These are phyloP conservation scores for Backusella sp. DNA, from an alignment of 192 early-diverging fungal genomes.

Conservation along the genomic window DNA sequence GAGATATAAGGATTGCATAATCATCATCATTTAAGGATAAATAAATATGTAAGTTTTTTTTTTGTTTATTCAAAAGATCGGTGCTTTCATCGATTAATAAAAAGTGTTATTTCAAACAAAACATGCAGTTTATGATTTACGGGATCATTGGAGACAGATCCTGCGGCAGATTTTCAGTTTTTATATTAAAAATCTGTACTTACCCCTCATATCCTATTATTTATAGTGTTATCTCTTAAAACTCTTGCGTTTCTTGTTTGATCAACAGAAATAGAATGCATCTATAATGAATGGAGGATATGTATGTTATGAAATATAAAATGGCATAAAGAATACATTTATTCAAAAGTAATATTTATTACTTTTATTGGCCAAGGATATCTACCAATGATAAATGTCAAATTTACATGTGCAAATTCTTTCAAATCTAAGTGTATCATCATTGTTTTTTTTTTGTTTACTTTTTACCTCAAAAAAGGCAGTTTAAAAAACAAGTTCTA, in stretches of 20 bases:
- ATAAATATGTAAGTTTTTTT: background rate
- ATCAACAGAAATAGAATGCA: background rate
- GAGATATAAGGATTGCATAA: background rate
- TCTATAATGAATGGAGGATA: background rate
- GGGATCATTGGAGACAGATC: background rate
- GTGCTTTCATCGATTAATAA: background rate
- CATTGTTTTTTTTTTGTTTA: background rate
- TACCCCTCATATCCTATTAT: background rate
- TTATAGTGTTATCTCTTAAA: background rate
- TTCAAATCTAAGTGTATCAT: background rate
- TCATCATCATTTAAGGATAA: background rate
- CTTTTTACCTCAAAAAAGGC: background rate
- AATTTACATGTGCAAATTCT: background rate
- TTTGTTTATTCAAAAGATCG: background rate
- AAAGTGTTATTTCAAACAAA: background rate
- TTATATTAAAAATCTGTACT: background rate
- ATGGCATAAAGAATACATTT: background rate
- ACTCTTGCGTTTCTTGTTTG: background rate
- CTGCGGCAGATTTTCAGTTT: background rate
- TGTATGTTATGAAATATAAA: background rate
- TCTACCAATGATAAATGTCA: conserved; percentile 2
- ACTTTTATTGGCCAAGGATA: background rate
- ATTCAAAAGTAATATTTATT: background rate
- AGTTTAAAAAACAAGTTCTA: conserved; percentile 1
- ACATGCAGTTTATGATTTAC: background rate